Percentiles rank a stretch among this genome's conserved stretches.
Evolutionary conservation across 176 grass and related monocot genomes (phyloP).

Genomic region (Oryza officinalis): DNA sequence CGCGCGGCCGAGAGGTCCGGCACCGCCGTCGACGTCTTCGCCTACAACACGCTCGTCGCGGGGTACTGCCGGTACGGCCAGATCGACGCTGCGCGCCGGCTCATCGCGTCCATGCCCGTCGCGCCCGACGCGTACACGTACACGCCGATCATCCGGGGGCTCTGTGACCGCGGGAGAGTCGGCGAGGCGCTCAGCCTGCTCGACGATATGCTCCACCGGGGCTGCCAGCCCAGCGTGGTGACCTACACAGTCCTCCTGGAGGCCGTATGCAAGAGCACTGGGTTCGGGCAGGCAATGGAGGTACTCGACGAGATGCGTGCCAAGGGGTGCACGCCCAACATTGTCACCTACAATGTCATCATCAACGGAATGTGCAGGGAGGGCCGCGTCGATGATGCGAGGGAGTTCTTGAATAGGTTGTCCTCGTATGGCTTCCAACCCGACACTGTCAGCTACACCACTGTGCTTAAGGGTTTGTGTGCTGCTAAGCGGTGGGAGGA

Average conservation of each 20-base stretch:
- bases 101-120: slow-evolving; percentile 54
- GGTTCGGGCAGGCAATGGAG: slow-evolving; percentile 51
- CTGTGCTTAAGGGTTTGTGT: slow-evolving; percentile 58
- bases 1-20: slow-evolving; percentile 46
- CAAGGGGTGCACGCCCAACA: slow-evolving; percentile 63
- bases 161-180: slow-evolving; percentile 58
- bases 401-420: slow-evolving; percentile 48
- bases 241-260: slow-evolving; percentile 71
- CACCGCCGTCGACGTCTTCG: slow-evolving; percentile 48
- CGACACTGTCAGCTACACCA: slow-evolving; percentile 63
- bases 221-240: slow-evolving; percentile 61
- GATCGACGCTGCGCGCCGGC: slow-evolving; percentile 46
- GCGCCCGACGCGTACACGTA: slow-evolving; percentile 67
- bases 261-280: slow-evolving; percentile 53
- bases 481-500: slow-evolving; percentile 55
- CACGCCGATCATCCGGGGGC: slow-evolving; percentile 63
- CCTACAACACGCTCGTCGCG: slow-evolving; percentile 59
- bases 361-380: slow-evolving; percentile 70
- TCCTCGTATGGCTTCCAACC: slow-evolving; percentile 56
- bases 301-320: slow-evolving; percentile 65
- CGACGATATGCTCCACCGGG: slow-evolving; percentile 53
- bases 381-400: slow-evolving; percentile 46
- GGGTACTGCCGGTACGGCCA: slow-evolving; percentile 52
- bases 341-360: slow-evolving; percentile 74
- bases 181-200: slow-evolving; percentile 51